phyloP scores from a whole-genome alignment of 164 flowering plant species.

The Stephania cephalantha region DNA sequence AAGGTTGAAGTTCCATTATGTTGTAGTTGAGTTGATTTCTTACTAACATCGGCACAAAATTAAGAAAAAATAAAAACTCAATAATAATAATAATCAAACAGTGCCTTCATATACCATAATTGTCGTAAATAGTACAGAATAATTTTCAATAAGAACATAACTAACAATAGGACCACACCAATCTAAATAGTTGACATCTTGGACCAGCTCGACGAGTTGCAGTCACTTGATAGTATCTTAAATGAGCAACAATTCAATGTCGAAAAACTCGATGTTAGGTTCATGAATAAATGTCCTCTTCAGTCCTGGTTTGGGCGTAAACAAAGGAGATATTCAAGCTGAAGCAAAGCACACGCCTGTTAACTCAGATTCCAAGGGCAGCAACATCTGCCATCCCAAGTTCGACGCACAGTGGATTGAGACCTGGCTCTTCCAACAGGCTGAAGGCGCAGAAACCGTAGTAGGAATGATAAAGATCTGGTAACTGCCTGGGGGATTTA shows the following conservation, averaged over 20 bases:
- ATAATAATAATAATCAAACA: no score
- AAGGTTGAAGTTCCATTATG: no score
- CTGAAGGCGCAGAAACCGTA: slow-evolving; percentile 82
- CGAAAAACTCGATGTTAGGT: not conserved
- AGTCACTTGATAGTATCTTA: not conserved
- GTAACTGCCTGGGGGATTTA: slow-evolving; percentile 60
- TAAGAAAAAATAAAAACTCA: no score
- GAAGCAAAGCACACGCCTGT: not conserved
- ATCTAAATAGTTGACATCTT: not conserved
- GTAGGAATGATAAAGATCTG: slow-evolving; percentile 87
- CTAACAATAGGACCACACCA: no score
- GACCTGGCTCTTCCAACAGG: slow-evolving; percentile 66
- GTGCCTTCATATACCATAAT: no score
- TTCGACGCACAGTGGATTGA: slow-evolving; percentile 50
- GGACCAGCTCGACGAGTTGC: not conserved
- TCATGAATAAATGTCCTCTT: not conserved
- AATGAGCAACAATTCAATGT: not conserved
- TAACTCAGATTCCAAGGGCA: slow-evolving; percentile 29
- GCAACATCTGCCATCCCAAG: slow-evolving; percentile 57
- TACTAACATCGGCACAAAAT: no score
- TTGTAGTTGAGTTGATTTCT: no score
- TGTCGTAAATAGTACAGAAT: no score
- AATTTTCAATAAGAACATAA: no score
- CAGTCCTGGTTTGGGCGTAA: no score
- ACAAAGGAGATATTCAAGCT: not conserved